Conservation (phyloP, 73 alveolate genomes). For the Symbiodinium pilosum region DNA sequence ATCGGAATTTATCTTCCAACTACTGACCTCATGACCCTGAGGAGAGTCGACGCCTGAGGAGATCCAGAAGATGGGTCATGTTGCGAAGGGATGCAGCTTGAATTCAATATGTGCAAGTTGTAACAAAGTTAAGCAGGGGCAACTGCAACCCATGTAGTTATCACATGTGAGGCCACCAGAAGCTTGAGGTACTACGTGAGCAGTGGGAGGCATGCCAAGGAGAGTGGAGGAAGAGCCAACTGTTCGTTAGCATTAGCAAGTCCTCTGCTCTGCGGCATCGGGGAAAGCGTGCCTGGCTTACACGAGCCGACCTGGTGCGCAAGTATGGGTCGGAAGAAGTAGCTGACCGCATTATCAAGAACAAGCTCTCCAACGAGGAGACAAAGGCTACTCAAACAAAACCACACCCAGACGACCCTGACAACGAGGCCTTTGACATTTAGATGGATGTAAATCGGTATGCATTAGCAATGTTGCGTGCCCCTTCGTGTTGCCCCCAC, state of each 20-base stretch:
- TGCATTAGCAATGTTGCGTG: no score
- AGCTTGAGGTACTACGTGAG: neutral
- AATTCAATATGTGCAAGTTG: neutral
- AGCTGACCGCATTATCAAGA: neutral
- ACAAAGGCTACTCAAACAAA: neutral
- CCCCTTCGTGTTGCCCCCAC: no score
- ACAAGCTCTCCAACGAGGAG: neutral
- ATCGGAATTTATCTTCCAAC: no score
- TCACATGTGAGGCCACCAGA: neutral
- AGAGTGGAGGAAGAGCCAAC: neutral
- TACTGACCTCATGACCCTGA: no score
- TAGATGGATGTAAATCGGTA: neutral
- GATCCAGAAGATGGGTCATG: neutral
- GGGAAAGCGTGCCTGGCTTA: slow-evolving; percentile 4
- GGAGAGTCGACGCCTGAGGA: neutral
- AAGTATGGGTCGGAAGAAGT: neutral
- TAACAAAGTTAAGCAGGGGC: neutral
- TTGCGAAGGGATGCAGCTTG: neutral
- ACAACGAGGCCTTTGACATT: neutral
- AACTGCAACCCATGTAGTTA: neutral
- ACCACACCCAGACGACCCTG: slow-evolving; percentile 15
- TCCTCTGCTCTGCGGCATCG: neutral
- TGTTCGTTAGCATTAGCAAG: neutral
- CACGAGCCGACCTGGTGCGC: neutral
- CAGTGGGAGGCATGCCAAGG: neutral